A percentile compares a stretch with the other conserved stretches of the same genome.
Evolutionary conservation across 768 basidiomycete genomes (phyloP).

Genomic region (Leucocoprinus sp.): DNA sequence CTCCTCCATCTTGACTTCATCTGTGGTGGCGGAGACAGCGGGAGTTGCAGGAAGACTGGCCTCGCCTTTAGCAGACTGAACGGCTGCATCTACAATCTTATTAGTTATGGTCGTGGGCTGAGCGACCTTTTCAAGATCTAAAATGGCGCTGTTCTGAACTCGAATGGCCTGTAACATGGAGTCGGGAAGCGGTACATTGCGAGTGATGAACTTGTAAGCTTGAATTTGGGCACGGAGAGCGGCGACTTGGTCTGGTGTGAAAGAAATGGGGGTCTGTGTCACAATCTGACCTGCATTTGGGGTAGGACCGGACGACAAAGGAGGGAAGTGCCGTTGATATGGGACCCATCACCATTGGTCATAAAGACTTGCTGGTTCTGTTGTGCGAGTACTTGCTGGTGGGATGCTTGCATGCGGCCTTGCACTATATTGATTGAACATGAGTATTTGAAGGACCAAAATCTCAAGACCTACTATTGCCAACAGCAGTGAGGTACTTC

Average conservation of each 20-base stretch:
- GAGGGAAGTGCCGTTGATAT: conserved; percentile 35
- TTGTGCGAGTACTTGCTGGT: conserved; percentile 21
- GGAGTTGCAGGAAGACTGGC: conserved; percentile 20
- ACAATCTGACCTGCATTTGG: conserved; percentile 46
- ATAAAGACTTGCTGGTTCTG: conserved; percentile 22
- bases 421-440: conserved; percentile 14
- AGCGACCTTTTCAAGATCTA: conserved; percentile 59
- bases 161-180: conserved; percentile 63
- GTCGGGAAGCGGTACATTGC: conserved; percentile 62
- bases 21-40: conserved; percentile 26
- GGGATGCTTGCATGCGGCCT: conserved; percentile 25
- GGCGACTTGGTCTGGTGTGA: conserved; percentile 66
- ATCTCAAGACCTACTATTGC: conserved; percentile 25
- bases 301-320: conserved; percentile 41
- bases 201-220: conserved; percentile 66
- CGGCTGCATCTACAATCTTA: conserved; percentile 65
- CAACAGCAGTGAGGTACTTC: conserved; percentile 40
- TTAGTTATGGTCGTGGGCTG: conserved; percentile 51
- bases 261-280: conserved; percentile 64
- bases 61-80: conserved; percentile 60
- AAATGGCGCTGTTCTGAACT: conserved; percentile 49
- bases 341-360: conserved; percentile 42
- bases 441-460: background rate
- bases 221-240: conserved; percentile 77
- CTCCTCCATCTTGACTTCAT: conserved; percentile 51